Conservation (phyloP, 2,329 filamentous ascomycete species). For the Fusarium torulosum region DNA sequence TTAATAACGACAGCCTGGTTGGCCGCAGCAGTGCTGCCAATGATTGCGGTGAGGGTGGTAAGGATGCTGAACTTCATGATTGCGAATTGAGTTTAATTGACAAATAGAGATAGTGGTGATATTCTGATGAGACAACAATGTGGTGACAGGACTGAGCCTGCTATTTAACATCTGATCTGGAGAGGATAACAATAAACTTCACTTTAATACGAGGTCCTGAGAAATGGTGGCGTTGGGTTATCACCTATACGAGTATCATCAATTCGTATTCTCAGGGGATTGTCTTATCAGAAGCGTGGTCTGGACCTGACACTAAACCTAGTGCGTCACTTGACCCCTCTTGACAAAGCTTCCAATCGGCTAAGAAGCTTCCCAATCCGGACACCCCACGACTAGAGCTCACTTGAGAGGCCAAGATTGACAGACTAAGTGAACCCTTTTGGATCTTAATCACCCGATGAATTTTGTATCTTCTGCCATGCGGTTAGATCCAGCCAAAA, state of each 20-base stretch:
- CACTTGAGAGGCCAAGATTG: background rate
- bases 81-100: slow-evolving; percentile 1
- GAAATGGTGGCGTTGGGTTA: background rate
- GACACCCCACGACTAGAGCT: background rate
- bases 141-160: too few species aligned
- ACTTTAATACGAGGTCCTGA: background rate
- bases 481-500: too few species aligned
- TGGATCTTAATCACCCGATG: background rate
- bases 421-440: background rate
- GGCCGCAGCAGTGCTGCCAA: slow-evolving; percentile 49
- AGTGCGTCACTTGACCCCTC: background rate
- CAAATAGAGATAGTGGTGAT: background rate
- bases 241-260: background rate
- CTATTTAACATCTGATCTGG: too few species aligned
- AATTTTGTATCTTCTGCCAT: too few species aligned
- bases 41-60: slow-evolving; percentile 49
- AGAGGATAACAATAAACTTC: background rate
- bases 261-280: background rate
- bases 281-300: background rate
- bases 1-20: slow-evolving; percentile 55
- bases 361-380: background rate
- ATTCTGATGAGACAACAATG: background rate
- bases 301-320: background rate
- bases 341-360: background rate
- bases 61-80: slow-evolving; percentile 50